Evolutionary conservation across 495 filamentous ascomycete species (phyloP), one percentile per base, ranked within the genome.

Genomic region (Penicillium taxi): DNA sequence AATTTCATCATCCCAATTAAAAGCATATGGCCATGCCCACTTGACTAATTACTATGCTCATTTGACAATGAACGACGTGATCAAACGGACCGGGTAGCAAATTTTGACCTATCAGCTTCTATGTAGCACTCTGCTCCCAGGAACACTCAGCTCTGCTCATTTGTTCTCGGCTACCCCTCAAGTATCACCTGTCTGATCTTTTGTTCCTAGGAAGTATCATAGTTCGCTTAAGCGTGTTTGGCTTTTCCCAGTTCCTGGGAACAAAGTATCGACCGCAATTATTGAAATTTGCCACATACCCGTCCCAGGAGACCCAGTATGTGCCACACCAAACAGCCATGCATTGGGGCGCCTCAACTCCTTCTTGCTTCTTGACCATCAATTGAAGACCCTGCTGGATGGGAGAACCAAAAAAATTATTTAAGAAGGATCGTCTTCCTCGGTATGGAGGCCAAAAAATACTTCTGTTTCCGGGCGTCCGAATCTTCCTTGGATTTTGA

Each of bases 11-110:
- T 32, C 29, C 29, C 15, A 32, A 15, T 18, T 32, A 32, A 32
- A 32, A 19, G 15, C 29, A 18, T 19, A 32, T 32, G 29, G 29
- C 29, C 29, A 32, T 17, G 18, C 16, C 14, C 29, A 32, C 29
- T 19, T 32, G 8, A 32, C 13, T 32, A 11, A 15, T 9, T 32
- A 32, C 29, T 32, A 32, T 32, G 16, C 29, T 32, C 14, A 32
- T 32, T 32, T 32, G 15, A 32, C 12, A 32, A 32, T 32, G 29
- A 32, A 32, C 29, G 29, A 32, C 12, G 16, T 32, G 29, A 32
- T 32, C 5, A 32, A 32, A 32, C 16, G 21, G 14, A 14, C 18
- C 12, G 21, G 5, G 29, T 32, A 32, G 29, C 4, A 32, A 32
- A 16, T 32, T 32, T 20, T 32, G 29, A 18, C 29, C 29, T 32